Percentiles rank a stretch among this genome's conserved stretches.
Conservation (phyloP, 257 asterid genomes). For the Thymus mandschuricus region DNA sequence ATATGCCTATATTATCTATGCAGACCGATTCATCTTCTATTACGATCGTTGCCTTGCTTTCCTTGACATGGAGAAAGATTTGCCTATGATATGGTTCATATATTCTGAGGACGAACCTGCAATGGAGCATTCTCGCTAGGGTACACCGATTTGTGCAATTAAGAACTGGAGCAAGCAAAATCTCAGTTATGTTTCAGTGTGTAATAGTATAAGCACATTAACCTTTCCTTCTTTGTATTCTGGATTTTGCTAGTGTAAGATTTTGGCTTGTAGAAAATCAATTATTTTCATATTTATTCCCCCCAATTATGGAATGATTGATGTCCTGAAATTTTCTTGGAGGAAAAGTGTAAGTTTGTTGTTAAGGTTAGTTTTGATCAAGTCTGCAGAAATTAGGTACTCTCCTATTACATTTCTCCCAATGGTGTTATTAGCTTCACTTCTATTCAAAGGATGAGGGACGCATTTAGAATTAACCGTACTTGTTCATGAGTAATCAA, state of each 20-base stretch:
- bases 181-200: slow-evolving; percentile 17
- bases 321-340: no score
- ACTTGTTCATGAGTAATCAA: not conserved
- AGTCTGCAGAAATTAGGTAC: no score
- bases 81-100: slow-evolving; percentile 93
- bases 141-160: slow-evolving; percentile 3
- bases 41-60: slow-evolving; percentile 8
- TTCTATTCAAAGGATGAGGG: not conserved
- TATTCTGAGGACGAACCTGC: slow-evolving; percentile 59
- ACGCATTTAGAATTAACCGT: no score
- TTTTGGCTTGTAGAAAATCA: slow-evolving; percentile 13
- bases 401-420: not conserved
- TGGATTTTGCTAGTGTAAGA: slow-evolving; percentile 5
- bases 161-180: slow-evolving; percentile 20
- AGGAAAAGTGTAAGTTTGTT: no score
- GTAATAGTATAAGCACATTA: slow-evolving; percentile 1
- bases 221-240: not conserved
- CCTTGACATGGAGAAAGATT: slow-evolving; percentile 79
- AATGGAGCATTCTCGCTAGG: slow-evolving; percentile 1
- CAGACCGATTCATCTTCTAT: not conserved
- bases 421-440: not conserved
- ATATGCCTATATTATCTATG: not conserved
- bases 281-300: not conserved
- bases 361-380: no score
- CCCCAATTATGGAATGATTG: not conserved